Evolutionary conservation across 2,329 filamentous ascomycete genomes (phyloP), one percentile per base, ranked within the genome.

Genomic region (Cryphonectria naterciae): DNA sequence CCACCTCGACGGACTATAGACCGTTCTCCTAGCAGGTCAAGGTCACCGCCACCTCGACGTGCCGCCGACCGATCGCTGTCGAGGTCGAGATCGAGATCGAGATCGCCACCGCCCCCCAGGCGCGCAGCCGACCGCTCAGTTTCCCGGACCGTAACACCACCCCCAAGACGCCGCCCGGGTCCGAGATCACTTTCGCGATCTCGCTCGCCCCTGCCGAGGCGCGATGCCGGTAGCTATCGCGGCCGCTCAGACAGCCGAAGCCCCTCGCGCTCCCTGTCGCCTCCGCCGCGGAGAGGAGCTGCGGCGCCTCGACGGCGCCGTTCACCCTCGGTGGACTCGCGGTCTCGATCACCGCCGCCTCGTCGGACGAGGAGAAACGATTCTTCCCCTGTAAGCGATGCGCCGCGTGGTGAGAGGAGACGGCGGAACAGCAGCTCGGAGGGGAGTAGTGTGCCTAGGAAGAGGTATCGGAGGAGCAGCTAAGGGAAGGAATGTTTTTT

Each of bases 341-440:
- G 69, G 32, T 73, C 72, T 17, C 69, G 49, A 22, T 68, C 70
- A 2, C 70, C 70, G 35, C 60, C 70, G n/a, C 67, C 67, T 39
- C 72, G 67, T 37, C 69, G 65, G 32, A 54, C 39, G 1, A 65
- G 65, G 63, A 54, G 70, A 32, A 66, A 72, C 10, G 68, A 64
- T 65, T 69, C 69, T 22, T 71, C 69, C 17, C 64, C 68, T 7
- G 37, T 68, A 41, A 60, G 70, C 46, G 70, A 41, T 15, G 43
- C 70, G 43, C 70, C 65, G 37, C 68, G 67, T 41, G 70, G 72
- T 25, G 72, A 68, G 68, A 68, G 70, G 32, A 60, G 62, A 39
- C 68, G 72, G 56, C 64, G 72, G 65, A 70, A 66, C n/a, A 70
- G 68, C 52, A 73, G 72, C 58, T 73, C 72, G 6, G 70, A 70